Evolutionary conservation across 2,329 filamentous ascomycete species (phyloP).

Genomic region (Exophiala alcalophila): DNA sequence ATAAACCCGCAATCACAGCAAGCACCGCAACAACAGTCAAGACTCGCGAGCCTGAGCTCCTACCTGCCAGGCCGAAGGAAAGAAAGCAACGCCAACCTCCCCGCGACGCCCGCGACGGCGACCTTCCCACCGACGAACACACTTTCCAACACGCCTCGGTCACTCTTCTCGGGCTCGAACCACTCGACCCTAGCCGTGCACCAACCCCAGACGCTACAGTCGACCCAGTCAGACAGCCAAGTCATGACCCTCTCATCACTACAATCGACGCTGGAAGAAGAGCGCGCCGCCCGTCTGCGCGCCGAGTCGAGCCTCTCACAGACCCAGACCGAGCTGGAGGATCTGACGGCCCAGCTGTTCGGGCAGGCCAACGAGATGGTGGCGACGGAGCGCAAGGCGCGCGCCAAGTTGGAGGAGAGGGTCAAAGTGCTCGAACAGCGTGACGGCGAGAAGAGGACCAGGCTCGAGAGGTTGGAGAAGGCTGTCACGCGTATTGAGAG

Average conservation of each 20-base stretch:
- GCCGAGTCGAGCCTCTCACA: constrained; percentile 56
- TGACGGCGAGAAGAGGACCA: constrained; percentile 51
- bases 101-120: constrained; percentile 43
- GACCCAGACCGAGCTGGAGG: constrained; percentile 59
- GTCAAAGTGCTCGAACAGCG: constrained; percentile 46
- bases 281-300: constrained; percentile 54
- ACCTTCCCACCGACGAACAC: constrained; percentile 32
- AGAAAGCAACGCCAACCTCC: constrained; percentile 15
- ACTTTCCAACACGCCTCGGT: constrained; percentile 22
- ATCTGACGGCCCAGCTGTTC: constrained; percentile 59
- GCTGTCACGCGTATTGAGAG: constrained; percentile 55
- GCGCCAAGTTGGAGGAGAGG: constrained; percentile 51
- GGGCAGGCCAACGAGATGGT: constrained; percentile 67
- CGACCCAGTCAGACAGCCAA: constrained; percentile 15
- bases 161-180: constrained; percentile 30
- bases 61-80: constrained; percentile 31
- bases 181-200: constrained; percentile 15
- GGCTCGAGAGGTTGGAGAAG: constrained; percentile 55
- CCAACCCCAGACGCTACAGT: constrained; percentile 12
- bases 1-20: constrained; percentile 7
- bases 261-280: constrained; percentile 53
- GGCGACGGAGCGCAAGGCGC: constrained; percentile 57
- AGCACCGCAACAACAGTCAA: constrained; percentile 13
- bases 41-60: constrained; percentile 29
- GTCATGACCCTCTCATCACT: constrained; percentile 43